Conservation (phyloP, 306 rosid species). For the Cicer chorassanicum region DNA sequence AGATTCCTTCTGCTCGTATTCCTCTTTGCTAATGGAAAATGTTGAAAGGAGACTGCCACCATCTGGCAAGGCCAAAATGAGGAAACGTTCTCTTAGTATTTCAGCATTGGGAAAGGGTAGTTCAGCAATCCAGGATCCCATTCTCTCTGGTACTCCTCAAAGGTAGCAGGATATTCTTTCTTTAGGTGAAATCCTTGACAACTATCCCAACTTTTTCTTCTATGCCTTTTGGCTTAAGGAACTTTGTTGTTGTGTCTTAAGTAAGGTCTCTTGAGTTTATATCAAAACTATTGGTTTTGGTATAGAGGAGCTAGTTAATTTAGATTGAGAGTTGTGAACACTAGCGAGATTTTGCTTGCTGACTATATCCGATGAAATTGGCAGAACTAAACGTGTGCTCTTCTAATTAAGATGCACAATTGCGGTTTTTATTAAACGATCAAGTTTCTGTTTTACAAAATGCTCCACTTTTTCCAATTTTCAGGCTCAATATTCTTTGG, state of each 20-base stretch:
- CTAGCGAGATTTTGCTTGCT: conserved; percentile 28
- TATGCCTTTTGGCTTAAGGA: neutral
- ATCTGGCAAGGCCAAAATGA: conserved; percentile 53
- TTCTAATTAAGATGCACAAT: conserved; percentile 16
- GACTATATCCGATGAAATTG: conserved; percentile 9
- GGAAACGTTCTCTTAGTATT: conserved; percentile 83
- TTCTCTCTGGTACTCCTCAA: conserved; percentile 74
- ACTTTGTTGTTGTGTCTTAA: conserved; percentile 19
- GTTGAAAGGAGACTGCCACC: conserved; percentile 54
- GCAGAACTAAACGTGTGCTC: conserved; percentile 7
- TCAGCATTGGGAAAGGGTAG: conserved; percentile 67
- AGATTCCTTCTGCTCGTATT: conserved; percentile 57
- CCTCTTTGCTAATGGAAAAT: conserved; percentile 61
- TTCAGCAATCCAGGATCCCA: conserved; percentile 58
- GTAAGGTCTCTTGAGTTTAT: conserved; percentile 29
- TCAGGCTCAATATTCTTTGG: neutral
- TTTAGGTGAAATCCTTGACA: neutral
- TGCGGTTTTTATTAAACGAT: neutral
- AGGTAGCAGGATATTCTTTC: conserved; percentile 46
- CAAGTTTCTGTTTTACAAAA: neutral
- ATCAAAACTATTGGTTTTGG: conserved; percentile 7
- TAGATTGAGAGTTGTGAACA: conserved; percentile 25
- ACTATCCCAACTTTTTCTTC: neutral
- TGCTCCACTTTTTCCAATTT: neutral
- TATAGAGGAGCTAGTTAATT: conserved; percentile 30